Percentiles rank a stretch among this genome's conserved stretches.
These are phyloP conservation scores for Spinacia oleracea DNA, from an alignment of 179 eudicot species.

Conservation along the genomic window DNA sequence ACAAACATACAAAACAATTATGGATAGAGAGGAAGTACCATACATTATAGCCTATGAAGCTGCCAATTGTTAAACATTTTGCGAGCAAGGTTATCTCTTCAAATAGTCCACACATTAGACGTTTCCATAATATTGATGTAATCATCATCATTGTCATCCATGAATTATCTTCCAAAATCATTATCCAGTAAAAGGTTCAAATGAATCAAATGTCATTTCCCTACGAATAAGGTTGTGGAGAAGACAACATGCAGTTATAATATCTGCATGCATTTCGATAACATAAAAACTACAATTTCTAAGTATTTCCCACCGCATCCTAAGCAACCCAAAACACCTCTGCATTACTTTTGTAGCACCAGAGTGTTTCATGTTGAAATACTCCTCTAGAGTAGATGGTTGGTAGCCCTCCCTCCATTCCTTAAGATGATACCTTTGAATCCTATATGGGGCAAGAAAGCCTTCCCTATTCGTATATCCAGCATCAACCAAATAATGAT, in stretches of 20 bases:
- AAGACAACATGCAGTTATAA: neutral
- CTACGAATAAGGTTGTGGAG: neutral
- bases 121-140: neutral
- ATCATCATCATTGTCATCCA: neutral
- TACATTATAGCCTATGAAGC: too few species aligned
- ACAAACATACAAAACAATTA: too few species aligned
- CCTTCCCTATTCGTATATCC: too few species aligned
- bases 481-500: too few species aligned
- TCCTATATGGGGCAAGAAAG: too few species aligned
- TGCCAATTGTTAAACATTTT: neutral
- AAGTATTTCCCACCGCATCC: neutral
- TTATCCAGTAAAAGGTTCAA: neutral
- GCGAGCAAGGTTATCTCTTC: neutral
- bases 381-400: too few species aligned
- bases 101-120: neutral
- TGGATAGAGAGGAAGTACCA: too few species aligned
- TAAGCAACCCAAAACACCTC: neutral
- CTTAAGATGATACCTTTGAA: too few species aligned
- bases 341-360: neutral
- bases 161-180: neutral
- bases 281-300: neutral
- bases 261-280: neutral
- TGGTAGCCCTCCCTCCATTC: too few species aligned
- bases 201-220: neutral
- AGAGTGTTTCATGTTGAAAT: too few species aligned